These are phyloP conservation scores for Chrysosphaeria jannelii DNA, from an alignment of 2,329 filamentous ascomycete species.

Conservation along the genomic window DNA sequence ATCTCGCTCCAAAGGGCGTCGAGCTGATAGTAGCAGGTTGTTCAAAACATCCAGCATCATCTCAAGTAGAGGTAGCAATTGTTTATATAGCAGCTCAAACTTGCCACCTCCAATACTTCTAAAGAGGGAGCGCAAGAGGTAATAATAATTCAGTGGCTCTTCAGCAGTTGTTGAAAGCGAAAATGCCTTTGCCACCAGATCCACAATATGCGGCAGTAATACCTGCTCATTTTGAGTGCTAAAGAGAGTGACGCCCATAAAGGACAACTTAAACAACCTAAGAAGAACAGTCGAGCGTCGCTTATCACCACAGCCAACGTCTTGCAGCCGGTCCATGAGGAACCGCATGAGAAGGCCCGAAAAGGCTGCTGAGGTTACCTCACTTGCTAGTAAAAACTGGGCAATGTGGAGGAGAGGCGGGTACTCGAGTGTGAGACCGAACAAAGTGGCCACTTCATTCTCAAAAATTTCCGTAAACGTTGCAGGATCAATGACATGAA, in stretches of 20 bases:
- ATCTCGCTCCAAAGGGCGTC: constrained; percentile 73
- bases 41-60: constrained; percentile 96
- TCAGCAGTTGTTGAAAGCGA: constrained; percentile 85
- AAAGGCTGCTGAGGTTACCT: constrained; percentile 90
- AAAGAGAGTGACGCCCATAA: constrained; percentile 97
- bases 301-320: constrained; percentile 75
- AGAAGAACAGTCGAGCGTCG: constrained; percentile 81
- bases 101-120: constrained; percentile 88
- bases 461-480: constrained; percentile 98
- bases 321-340: constrained; percentile 83
- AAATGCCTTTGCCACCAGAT: constrained; percentile 92
- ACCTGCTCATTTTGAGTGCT: constrained; percentile 87
- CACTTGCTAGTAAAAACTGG: constrained; percentile 94
- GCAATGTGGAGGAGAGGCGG: constrained; percentile 79
- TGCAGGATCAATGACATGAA: constrained; percentile 92
- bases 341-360: constrained; percentile 95
- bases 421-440: constrained; percentile 95
- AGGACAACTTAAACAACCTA: constrained; percentile 86
- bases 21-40: constrained; percentile 66
- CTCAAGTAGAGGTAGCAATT: constrained; percentile 81
- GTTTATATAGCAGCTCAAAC: constrained; percentile 95
- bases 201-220: constrained; percentile 78
- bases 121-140: constrained; percentile 74
- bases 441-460: constrained; percentile 83
- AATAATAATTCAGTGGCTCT: constrained; percentile 96